phyloP scores from a whole-genome alignment of 169 alveolate genomes.

The Fabrea salina region DNA sequence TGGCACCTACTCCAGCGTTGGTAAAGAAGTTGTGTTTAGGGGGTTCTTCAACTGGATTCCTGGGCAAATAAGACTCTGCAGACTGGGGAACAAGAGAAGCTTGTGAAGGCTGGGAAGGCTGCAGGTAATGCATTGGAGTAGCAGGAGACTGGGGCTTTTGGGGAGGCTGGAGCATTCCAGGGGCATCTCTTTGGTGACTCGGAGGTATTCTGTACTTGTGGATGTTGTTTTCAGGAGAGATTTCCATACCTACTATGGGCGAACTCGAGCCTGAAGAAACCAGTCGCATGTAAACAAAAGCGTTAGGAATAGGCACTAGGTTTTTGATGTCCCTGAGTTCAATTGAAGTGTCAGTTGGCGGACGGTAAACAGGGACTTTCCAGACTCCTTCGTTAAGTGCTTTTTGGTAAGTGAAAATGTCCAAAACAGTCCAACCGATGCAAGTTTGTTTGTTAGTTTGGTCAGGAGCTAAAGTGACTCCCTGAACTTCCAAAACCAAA shows the following conservation, averaged over 20 bases:
- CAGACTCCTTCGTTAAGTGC: slow-evolving; percentile 30
- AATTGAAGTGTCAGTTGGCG: background rate
- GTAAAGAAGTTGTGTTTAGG: background rate
- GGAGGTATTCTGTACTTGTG: background rate
- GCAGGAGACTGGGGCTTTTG: background rate
- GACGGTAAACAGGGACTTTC: slow-evolving; percentile 24
- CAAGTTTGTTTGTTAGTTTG: background rate
- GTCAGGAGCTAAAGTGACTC: background rate
- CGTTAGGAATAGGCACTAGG: background rate
- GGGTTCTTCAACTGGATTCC: background rate
- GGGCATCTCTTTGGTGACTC: background rate
- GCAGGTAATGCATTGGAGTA: background rate
- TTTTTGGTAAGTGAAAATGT: background rate
- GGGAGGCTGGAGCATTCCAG: background rate
- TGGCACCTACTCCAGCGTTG: slow-evolving; percentile 11
- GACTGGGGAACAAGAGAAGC: background rate
- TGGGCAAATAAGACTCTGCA: background rate
- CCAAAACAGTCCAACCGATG: slow-evolving; percentile 32
- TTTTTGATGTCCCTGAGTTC: background rate
- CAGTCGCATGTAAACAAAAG: slow-evolving; percentile 17
- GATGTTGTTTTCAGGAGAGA: slow-evolving; percentile 4
- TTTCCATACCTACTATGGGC: background rate
- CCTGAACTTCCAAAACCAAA: slow-evolving; percentile 12
- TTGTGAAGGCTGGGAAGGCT: too few relatives aligned
- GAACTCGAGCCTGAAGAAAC: background rate